Base-by-base conservation (phyloP, 2,329 filamentous ascomycete species). In the Trichoderma koningiopsis region DNA sequence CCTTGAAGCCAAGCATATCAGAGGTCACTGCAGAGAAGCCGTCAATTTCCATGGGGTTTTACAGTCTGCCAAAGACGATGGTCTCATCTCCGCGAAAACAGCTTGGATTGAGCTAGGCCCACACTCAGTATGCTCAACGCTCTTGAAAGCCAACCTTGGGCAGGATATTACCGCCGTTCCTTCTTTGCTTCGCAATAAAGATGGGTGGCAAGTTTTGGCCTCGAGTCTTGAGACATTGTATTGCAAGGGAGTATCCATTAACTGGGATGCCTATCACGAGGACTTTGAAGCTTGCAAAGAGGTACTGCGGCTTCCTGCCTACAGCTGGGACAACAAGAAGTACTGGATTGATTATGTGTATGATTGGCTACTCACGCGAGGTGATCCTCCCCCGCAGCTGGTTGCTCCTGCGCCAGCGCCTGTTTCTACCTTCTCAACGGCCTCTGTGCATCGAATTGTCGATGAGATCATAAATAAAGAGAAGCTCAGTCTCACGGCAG, bases 251-350 rank as follows among this genome's bases (percentile, higher is more conserved):
- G 79, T 91, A 13, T 82, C 85, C 64, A 82, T 93, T 69, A 84
- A 89, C 76, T 94, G 91, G 86, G 87, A 88, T 72, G 91, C 92
- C 77, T 91, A 87, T 77, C 87, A 91, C 73, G 81, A 84, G 68
- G 80, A 82, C 71, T 84, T 84, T 70, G 71, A 72, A 52, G 66
- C 72, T 0, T 79, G 78, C 22, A 63, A 69, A 22, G 56, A 68
- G 11, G 68, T 93, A 14, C 78, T 92, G 5, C 80, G 86, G 2
- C 81, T 94, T 1, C 92, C 92, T 0, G 86, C 86, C 3, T 94
- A 94, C 76, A 85, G 84, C 0, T 94, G 91, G 80, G 90, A 94
- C 73, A 83, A 88, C 74, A 93, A 93, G 83, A 89, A 87, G 72
- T 93, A 93, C 77, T 89, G 87, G 87, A 83, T 88, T 35, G 81